Evolutionary conservation across 331 rosid species (phyloP).

Genomic region (Spiraea crenata): DNA sequence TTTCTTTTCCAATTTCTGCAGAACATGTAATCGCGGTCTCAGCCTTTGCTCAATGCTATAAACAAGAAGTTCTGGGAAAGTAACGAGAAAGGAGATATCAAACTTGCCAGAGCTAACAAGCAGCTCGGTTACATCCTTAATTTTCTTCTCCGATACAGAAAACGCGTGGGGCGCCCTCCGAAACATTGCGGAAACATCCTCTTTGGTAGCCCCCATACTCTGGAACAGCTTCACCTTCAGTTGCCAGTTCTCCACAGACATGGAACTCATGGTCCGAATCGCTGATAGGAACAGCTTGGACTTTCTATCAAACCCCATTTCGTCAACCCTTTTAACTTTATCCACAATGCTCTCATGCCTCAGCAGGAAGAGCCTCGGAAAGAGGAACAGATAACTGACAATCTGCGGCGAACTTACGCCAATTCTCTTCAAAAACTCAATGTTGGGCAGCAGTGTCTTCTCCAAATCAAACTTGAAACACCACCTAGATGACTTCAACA

Average conservation of each 20-base stretch:
- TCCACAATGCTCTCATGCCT: slow-evolving; percentile 28
- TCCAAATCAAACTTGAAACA: slow-evolving; percentile 30
- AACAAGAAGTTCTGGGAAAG: slow-evolving; percentile 28
- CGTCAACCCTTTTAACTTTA: slow-evolving; percentile 23
- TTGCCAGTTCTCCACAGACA: slow-evolving; percentile 33
- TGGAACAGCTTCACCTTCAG: slow-evolving; percentile 32
- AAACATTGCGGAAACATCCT: slow-evolving; percentile 23
- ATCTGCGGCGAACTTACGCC: slow-evolving; percentile 27
- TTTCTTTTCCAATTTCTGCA: slow-evolving; percentile 23
- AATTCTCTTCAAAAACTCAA: slow-evolving; percentile 25
- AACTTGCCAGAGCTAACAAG: slow-evolving; percentile 13
- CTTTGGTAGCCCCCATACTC: slow-evolving; percentile 29
- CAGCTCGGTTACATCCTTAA: slow-evolving; percentile 17
- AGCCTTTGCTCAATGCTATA: slow-evolving; percentile 30
- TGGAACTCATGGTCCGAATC: slow-evolving; percentile 28
- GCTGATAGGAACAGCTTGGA: slow-evolving; percentile 32
- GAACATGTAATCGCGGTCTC: slow-evolving; percentile 26
- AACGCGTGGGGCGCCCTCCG: slow-evolving; percentile 29
- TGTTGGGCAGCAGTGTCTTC: slow-evolving; percentile 31
- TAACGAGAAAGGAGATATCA: slow-evolving; percentile 23
- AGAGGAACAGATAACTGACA: slow-evolving; percentile 15
- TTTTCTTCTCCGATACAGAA: slow-evolving; percentile 28
- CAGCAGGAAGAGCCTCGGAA: slow-evolving; percentile 26
- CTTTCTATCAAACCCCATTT: slow-evolving; percentile 34
- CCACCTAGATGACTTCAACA: slow-evolving; percentile 22